These are phyloP conservation scores for Theobroma cacao DNA, from an alignment of 345 rosid genomes.

Conservation along the genomic window DNA sequence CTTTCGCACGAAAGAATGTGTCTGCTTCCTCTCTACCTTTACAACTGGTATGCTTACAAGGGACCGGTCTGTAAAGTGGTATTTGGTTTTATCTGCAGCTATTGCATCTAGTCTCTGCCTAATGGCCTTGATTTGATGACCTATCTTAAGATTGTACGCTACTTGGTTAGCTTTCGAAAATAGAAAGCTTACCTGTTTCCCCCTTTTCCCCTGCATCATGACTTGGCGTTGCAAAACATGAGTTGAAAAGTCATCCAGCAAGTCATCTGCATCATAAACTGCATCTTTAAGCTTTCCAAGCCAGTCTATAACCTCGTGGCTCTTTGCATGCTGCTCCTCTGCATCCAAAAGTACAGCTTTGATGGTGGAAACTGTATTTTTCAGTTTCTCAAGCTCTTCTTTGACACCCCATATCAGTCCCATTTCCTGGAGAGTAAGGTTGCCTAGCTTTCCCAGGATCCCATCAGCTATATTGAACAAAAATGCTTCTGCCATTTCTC, in stretches of 20 bases:
- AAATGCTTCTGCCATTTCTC: slow-evolving; percentile 11
- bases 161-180: not conserved
- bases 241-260: slow-evolving; percentile 30
- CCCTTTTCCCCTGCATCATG: slow-evolving; percentile 1
- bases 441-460: slow-evolving; percentile 8
- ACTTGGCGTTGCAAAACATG: not conserved
- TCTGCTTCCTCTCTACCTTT: not conserved
- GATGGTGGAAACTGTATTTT: slow-evolving; percentile 12
- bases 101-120: slow-evolving; percentile 20
- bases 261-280: slow-evolving; percentile 33
- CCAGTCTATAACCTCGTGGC: slow-evolving; percentile 24
- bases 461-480: not conserved
- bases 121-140: slow-evolving; percentile 12
- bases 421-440: slow-evolving; percentile 2
- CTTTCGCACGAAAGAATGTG: not conserved
- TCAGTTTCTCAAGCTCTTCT: slow-evolving; percentile 7
- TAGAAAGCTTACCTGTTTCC: not conserved
- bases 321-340: slow-evolving; percentile 2
- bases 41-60: not conserved
- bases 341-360: slow-evolving; percentile 14
- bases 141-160: slow-evolving; percentile 3
- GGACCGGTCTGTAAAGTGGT: not conserved
- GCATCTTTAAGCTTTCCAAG: slow-evolving; percentile 24
- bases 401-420: slow-evolving; percentile 6
- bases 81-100: not conserved